Percentiles rank a stretch among this genome's conserved stretches.
Conservation (phyloP, 768 basidiomycete genomes). For the Boletellus ananiceps region DNA sequence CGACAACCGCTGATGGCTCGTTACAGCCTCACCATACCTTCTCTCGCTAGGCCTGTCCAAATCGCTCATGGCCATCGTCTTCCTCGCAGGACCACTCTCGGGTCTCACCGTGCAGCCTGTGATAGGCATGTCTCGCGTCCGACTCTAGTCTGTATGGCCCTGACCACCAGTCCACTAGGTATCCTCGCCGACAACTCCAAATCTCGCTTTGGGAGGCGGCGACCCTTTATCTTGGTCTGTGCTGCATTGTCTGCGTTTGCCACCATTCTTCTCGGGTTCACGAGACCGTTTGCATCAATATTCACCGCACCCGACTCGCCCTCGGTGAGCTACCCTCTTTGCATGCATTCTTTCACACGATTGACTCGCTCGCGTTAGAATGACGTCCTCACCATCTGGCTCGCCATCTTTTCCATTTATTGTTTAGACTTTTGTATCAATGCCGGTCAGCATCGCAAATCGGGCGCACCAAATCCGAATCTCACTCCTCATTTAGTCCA, state of each 20-base stretch:
- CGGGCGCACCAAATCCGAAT: not conserved
- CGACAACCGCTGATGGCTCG: slow-evolving; percentile 1
- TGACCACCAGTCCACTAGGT: slow-evolving; percentile 24
- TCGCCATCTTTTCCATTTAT: slow-evolving; percentile 72
- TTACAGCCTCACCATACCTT: slow-evolving; percentile 77
- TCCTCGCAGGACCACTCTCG: slow-evolving; percentile 87
- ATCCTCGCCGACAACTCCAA: slow-evolving; percentile 81
- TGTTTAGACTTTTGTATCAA: slow-evolving; percentile 64
- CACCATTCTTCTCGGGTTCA: slow-evolving; percentile 82
- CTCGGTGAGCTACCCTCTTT: slow-evolving; percentile 26
- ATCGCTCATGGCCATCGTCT: slow-evolving; percentile 83
- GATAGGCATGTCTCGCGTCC: slow-evolving; percentile 51
- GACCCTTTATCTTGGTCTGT: slow-evolving; percentile 81
- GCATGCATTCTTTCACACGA: not conserved
- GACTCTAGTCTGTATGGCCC: not conserved
- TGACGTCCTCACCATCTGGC: slow-evolving; percentile 60
- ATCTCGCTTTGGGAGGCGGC: slow-evolving; percentile 76
- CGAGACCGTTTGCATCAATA: slow-evolving; percentile 56
- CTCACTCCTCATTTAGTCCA: slow-evolving; percentile 48
- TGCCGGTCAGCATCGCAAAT: slow-evolving; percentile 34
- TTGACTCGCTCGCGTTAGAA: slow-evolving; percentile 38
- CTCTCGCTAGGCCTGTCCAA: slow-evolving; percentile 85
- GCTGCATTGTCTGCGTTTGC: slow-evolving; percentile 61
- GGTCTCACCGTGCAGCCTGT: slow-evolving; percentile 90
- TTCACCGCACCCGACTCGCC: slow-evolving; percentile 34